Conservation (phyloP, 371 early-diverging fungal genomes). For the Smittium culicis region DNA sequence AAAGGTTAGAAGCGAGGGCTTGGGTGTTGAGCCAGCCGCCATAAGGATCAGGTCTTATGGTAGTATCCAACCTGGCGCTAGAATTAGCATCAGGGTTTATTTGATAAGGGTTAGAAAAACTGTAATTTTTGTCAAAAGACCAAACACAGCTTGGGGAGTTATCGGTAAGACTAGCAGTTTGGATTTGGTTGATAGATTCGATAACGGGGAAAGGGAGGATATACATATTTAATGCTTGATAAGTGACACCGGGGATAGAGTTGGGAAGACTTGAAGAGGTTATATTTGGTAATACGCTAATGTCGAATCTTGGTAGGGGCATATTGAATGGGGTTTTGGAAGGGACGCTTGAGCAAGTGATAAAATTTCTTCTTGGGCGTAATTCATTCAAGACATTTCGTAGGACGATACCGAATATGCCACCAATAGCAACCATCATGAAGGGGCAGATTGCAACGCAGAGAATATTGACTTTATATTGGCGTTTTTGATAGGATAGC, state of each 20-base stretch:
- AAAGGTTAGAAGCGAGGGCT: neutral
- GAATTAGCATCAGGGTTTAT: constrained; percentile 18
- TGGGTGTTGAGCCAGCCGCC: neutral
- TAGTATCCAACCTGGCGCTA: constrained; percentile 24
- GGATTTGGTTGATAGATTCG: neutral
- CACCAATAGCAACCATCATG: constrained; percentile 7
- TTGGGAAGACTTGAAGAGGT: neutral
- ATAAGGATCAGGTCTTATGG: neutral
- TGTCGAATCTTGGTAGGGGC: neutral
- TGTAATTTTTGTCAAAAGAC: constrained; percentile 39
- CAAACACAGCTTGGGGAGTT: constrained; percentile 24
- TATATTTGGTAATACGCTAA: neutral
- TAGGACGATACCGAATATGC: neutral
- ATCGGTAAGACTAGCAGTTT: neutral
- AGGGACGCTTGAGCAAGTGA: neutral
- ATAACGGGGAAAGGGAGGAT: neutral
- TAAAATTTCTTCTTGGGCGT: neutral
- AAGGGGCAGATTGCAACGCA: constrained; percentile 5
- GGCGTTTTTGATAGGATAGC: constrained; percentile 4
- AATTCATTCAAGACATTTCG: neutral
- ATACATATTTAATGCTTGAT: neutral
- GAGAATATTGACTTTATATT: neutral
- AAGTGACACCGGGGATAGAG: neutral
- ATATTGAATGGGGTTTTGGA: neutral
- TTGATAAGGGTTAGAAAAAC: constrained; percentile 28